A percentile compares a stretch with the other conserved stretches of the same genome.
phyloP scores from a whole-genome alignment of 208 protist species.

The Trypanosoma melophagium region DNA sequence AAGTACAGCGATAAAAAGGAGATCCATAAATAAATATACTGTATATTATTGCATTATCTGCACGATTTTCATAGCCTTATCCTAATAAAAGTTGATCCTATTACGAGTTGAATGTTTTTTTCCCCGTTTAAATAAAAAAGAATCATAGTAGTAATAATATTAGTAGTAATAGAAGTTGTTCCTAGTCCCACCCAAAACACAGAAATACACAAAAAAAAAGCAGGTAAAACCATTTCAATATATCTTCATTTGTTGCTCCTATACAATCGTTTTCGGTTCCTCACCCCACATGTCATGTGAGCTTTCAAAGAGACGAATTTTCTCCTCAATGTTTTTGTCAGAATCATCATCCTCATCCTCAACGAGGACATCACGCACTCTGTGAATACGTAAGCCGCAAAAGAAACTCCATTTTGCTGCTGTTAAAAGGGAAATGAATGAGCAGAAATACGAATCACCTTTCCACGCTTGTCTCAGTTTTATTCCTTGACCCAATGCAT shows the following conservation, averaged over 20 bases:
- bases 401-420: conserved; percentile 75
- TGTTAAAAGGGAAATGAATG: conserved; percentile 62
- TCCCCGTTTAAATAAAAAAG: no score
- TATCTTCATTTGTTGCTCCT: no score
- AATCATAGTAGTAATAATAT: conserved; percentile 9
- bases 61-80: neutral
- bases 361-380: neutral
- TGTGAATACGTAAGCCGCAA: conserved; percentile 1
- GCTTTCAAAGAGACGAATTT: conserved; percentile 3
- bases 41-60: no score
- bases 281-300: neutral
- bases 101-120: no score
- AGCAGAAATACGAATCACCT: conserved; percentile 69
- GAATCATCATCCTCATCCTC: conserved; percentile 12
- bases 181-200: no score
- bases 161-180: neutral
- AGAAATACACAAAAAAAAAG: no score
- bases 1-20: conserved; percentile 6
- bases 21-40: conserved; percentile 14
- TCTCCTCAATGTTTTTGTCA: conserved; percentile 13
- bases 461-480: conserved; percentile 52
- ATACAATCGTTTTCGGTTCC: neutral
- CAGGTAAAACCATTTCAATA: no score
- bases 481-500: conserved; percentile 55
- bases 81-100: neutral